Percentiles rank a stretch among this genome's conserved stretches.
phyloP scores from a whole-genome alignment of 352 stramenopile genomes.

The Labyrinthula sp. region DNA sequence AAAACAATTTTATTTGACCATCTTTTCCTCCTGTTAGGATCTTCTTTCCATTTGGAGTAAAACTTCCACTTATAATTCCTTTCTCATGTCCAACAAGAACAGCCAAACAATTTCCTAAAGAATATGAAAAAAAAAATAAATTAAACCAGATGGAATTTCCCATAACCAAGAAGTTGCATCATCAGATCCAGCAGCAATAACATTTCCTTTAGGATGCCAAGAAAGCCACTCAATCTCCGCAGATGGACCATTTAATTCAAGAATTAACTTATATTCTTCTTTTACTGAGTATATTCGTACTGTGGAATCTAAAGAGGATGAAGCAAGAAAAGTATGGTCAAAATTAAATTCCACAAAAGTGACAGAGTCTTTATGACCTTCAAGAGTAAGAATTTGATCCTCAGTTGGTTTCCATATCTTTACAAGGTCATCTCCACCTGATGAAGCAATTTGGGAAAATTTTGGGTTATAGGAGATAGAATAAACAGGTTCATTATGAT shows the following conservation, averaged over 20 bases:
- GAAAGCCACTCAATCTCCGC: slow-evolving; percentile 65
- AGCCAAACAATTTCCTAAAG: slow-evolving; percentile 88
- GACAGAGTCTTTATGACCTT: slow-evolving; percentile 19
- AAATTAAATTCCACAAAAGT: slow-evolving; percentile 7
- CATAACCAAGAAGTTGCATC: slow-evolving; percentile 71
- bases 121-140: too few relatives aligned
- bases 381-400: too few relatives aligned
- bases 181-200: slow-evolving; percentile 57
- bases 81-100: slow-evolving; percentile 90
- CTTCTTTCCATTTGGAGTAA: slow-evolving; percentile 78
- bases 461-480: too few relatives aligned
- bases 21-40: slow-evolving; percentile 75
- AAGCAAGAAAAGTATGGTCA: slow-evolving; percentile 6
- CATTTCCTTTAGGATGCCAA: slow-evolving; percentile 65
- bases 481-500: too few relatives aligned
- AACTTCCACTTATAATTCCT: slow-evolving; percentile 68
- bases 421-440: too few relatives aligned
- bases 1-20: slow-evolving; percentile 73
- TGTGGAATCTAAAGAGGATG: slow-evolving; percentile 4
- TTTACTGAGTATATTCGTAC: slow-evolving; percentile 51
- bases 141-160: slow-evolving; percentile 53
- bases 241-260: slow-evolving; percentile 57
- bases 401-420: too few relatives aligned
- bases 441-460: too few relatives aligned
- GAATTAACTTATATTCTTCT: slow-evolving; percentile 49